Base-by-base conservation (phyloP, 2,329 filamentous ascomycete genomes). In the Fusarium nisikadoi region DNA sequence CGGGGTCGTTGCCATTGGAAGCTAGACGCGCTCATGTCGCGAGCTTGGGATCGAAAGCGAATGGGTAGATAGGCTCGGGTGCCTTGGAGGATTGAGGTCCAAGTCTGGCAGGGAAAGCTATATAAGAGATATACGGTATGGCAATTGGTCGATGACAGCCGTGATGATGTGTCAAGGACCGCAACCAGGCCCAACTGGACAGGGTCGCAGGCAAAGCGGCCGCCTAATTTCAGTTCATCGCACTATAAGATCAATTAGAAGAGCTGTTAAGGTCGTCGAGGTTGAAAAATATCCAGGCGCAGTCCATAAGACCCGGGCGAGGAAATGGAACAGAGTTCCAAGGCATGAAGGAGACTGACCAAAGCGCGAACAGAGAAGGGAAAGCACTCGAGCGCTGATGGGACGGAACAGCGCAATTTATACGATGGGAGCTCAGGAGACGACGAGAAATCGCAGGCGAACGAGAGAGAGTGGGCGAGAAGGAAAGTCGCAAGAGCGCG, bases 1-100 rank as follows among this genome's bases (percentile, higher is more conserved):
- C 54, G 84, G 82, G 81, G 83, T 81, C 76, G 84, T 82, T 79
- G 86, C 87, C 87, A 90, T 89, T 85, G 85, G 62, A 57, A 70
- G 66, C 63, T 72, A 71, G 49, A 54, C 55, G 68, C 74, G 74
- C 72, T 68, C 78, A 79, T 80, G 71, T 75, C 78, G 77, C 77
- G 76, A 67, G 35, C 61, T 43, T 45, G 33, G 23, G 42, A 33
- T 60, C 54, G 60, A 62, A 50, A 62, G 45, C 46, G 53, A 35
- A 56, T 36, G 46, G 42, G 46, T 39, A 46, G 54, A 47, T n/a
- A 65, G 62, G 56, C 71, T 53, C 59, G 53, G 61, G 49, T 27
- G 57, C 58, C 56, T 52, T 68, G 47, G 46, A 27, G 29, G 54
- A 57, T 25, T 27, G 43, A 25, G 25, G 41, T 50, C 33, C 31